Evolutionary conservation across 495 filamentous ascomycete species (phyloP), one percentile per base, ranked within the genome.

Genomic region (Penicillium longicatenatum): DNA sequence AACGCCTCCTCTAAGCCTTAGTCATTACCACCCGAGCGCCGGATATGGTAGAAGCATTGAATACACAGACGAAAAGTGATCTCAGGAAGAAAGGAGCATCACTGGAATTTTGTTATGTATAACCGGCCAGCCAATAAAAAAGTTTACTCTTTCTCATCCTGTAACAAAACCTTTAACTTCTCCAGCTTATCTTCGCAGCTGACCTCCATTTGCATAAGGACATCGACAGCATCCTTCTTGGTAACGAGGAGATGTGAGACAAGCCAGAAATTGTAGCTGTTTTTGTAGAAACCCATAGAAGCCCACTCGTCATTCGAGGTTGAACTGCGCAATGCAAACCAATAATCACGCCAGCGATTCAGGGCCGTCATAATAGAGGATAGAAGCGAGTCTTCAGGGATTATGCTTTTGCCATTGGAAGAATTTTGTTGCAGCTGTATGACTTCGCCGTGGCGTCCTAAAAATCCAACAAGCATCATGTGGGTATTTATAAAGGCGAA

Each of bases 201-300:
- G n/a, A 79, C 75, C 50, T 79, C 76, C 74, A 78, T 77, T 39
- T 63, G 66, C 74, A 79, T 77, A 2, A 79, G 66, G 16, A 79
- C 73, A 41, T 79, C 76, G 16, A 79, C 70, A 21, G 73, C 73
- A 55, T 77, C 70, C 52, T 78, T 77, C n/a, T 74, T 73, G n/a
- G 75, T 79, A 49, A 77, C 75, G 2, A 79, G 68, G 4, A 79
- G 59, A 24, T 75, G 70, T 21, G 75, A 74, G 8, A 79, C 76
- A 14, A 78, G 70, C 74, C 74, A 79, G 62, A 79, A 77, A 12
- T 77, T 76, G 50, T 77, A 78, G 0, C 68, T 70, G 44, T 77
- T 79, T 39, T 75, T 75, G 57, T 72, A 77, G 52, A 79, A 78
- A 16, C 76, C 76, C 74, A 79, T 74, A 1, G 70, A 67, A 7